Conservation (phyloP, 202 grass and related monocot species). For the Brachypodium distachyon region DNA sequence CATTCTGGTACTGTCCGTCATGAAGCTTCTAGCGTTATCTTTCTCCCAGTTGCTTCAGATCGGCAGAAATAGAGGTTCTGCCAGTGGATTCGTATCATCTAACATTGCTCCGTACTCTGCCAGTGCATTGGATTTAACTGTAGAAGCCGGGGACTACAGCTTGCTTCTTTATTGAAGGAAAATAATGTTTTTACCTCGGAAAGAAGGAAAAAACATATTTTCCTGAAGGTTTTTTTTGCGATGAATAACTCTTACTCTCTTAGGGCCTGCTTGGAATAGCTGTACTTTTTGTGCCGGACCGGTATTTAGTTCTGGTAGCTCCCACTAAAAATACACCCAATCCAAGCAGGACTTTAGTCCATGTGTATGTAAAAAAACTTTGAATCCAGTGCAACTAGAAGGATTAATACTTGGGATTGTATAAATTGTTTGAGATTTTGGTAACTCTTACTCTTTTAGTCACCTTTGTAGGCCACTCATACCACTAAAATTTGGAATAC, state of each 20-base stretch:
- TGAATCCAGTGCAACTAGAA: background rate
- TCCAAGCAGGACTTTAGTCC: too few relatives aligned
- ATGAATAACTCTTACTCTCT: background rate
- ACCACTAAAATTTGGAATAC: too few relatives aligned
- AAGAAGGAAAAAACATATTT: background rate
- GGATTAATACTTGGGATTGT: background rate
- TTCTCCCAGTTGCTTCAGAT: background rate
- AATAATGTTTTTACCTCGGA: too few relatives aligned
- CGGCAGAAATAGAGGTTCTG: background rate
- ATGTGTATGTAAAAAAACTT: background rate
- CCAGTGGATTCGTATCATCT: background rate
- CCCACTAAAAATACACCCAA: too few relatives aligned
- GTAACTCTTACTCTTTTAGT: background rate
- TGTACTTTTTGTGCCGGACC: too few relatives aligned
- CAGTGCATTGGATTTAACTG: too few relatives aligned
- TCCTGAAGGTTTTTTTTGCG: background rate
- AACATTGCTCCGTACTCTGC: too few relatives aligned
- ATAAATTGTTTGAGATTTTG: background rate
- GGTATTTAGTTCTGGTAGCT: too few relatives aligned
- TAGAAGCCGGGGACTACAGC: background rate
- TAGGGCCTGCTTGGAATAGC: background rate
- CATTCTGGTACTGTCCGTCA: conserved; percentile 20
- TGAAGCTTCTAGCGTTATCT: background rate
- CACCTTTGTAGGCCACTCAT: too few relatives aligned
- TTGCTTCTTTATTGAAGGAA: background rate